Conservation (phyloP, 352 stramenopile species). For the Discostella stelligera region DNA sequence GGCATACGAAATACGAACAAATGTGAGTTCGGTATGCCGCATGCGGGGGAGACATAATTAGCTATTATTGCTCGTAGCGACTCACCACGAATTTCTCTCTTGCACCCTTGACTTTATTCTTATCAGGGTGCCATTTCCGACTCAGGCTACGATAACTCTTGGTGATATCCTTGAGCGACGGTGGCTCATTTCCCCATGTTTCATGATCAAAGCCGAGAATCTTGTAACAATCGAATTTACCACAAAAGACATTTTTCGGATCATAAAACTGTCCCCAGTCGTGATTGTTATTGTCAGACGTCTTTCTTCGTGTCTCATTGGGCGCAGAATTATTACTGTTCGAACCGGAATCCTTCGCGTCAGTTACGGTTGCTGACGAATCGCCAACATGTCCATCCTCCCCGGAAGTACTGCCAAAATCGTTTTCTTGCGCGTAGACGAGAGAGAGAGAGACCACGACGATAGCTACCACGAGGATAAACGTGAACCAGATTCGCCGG, state of each 20-base stretch:
- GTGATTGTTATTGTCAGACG: conserved; percentile 22
- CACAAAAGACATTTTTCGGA: conserved; percentile 80
- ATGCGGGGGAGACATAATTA: background rate
- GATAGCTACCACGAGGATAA: conserved; percentile 8
- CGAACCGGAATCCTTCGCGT: conserved; percentile 11
- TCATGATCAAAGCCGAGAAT: conserved; percentile 83
- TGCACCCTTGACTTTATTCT: conserved; percentile 73
- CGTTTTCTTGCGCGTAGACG: conserved; percentile 7
- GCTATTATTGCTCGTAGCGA: background rate
- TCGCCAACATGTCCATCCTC: conserved; percentile 4
- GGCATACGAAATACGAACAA: background rate
- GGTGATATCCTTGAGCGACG: conserved; percentile 71
- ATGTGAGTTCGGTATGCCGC: background rate
- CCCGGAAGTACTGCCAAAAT: background rate
- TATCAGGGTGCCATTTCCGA: conserved; percentile 79
- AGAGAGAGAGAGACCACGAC: conserved; percentile 13
- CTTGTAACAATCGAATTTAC: conserved; percentile 80
- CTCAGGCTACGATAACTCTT: conserved; percentile 75
- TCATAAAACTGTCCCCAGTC: conserved; percentile 80
- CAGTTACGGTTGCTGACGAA: conserved; percentile 9
- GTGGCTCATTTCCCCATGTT: conserved; percentile 54
- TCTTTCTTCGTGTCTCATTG: conserved; percentile 3
- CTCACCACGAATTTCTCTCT: conserved; percentile 78
- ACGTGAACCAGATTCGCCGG: conserved; percentile 23
- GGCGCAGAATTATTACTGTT: background rate